Evolutionary conservation across 805 yeast genomes (phyloP), one percentile per base, ranked within the genome.

Genomic region (Candida yuanshanica): DNA sequence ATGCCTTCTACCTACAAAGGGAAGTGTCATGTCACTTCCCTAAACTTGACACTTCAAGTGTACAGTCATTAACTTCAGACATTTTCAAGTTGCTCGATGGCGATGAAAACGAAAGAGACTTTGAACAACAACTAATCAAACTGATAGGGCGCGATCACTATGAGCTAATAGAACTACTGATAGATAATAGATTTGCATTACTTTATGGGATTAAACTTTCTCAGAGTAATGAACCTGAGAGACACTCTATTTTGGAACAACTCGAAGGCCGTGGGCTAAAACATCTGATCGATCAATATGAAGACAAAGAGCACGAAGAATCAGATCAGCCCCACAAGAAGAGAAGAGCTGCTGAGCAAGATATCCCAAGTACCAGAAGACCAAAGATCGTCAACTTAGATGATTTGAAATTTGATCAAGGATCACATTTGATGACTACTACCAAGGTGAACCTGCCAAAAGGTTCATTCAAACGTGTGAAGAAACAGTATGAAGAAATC

Each of bases 401-500:
- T 20, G 68, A 76, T 10, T 62, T 83, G 6, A 69, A 68, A 1
- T 83, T 87, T 53, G 88, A 83, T 26, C 83, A 85, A 56, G 91
- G 93, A 0, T 67, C 83, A 0, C 84, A 77, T 49, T 64, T 83
- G 10, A 71, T 82, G 75, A 74, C 89, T 1, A 70, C 75, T 0
- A 64, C 82, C 1, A 82, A 79, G 45, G 77, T 93, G 18, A 72
- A 73, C 39, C 72, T 93, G 4, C 98, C 99, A 0, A 74, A 74
- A 43, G 95, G 95, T 4, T 84, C 98, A 0, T 84, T 77, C 58
- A 88, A 85, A 53, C 76, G 84, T 44, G 75, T 77, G 11, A 80
- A 80, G 48, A 79, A 76, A 44, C 64, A 75, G 5, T 91, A 91
- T 63, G 98, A 91, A 55, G 95, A 88, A 51, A 85, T 90, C 27